Base-by-base conservation (phyloP, 2,329 filamentous ascomycete species). In the Pseudogymnoascus sp. region DNA sequence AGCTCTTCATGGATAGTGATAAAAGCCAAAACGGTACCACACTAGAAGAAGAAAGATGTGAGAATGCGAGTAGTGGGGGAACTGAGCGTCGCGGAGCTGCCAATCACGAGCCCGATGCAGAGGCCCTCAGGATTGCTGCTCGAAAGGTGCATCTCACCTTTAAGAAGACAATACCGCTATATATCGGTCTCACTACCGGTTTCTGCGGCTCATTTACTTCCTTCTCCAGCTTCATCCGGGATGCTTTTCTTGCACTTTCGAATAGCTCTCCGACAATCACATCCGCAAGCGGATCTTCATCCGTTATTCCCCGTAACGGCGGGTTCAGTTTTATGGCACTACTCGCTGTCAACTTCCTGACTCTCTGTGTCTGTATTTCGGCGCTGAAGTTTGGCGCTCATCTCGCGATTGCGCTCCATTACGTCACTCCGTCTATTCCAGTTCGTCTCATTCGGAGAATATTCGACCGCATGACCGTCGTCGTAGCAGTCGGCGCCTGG, bases 191-290 rank as follows among this genome's bases (percentile, higher is more conserved):
- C 5, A 84, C 90, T 0, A 96, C 89, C 0, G 93, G 89, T 10
- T 94, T 94, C 74, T 96, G 91, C 70, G 91, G 93, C 65, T 92
- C 89, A 67, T 90, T 94, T 70, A 97, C 92, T 0, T 92, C 89
- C 8, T 96, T 96, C 74, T 96, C 92, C 0, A 86, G 87, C 19
- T 95, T 96, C 72, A 86, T 92, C 55, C 83, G 90, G 6, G 92
- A 96, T 69, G 76, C 81, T 12, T 96, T 95, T 72, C 81, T 96
- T 21, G 88, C 90, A 0, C 75, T 95, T 16, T 87, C 90, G 3
- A 94, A 96, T 71, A 82, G 88, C 66, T 76, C 95, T 10, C 78
- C 82, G 0, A 76, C 80, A 1, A 61, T 67, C 3, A 61, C 69
- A 0, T 69, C 71, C 0, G 52, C 49, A 37, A 37, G 49, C 21